A percentile compares a stretch with the other conserved stretches of the same genome.
These are phyloP conservation scores for Podospora appendiculata DNA, from an alignment of 495 filamentous ascomycete species.

Conservation along the genomic window DNA sequence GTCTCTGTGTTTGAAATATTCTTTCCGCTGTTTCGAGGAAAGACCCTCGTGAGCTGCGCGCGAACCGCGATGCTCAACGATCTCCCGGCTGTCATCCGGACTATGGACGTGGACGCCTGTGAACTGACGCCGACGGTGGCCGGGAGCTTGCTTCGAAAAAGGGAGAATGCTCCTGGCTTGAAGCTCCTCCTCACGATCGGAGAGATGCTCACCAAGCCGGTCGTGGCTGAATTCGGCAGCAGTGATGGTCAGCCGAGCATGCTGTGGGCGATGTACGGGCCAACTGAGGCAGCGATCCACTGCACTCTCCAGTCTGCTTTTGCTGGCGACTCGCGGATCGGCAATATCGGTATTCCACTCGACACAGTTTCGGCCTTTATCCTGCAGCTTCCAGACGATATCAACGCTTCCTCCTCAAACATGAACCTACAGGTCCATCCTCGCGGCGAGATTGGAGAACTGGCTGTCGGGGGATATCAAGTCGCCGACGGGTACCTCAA, in stretches of 20 bases:
- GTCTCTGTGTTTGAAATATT: conserved; percentile 87
- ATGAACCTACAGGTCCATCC: conserved; percentile 46
- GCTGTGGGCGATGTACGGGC: conserved; percentile 81
- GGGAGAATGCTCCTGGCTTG: conserved; percentile 53
- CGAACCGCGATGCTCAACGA: conserved; percentile 60
- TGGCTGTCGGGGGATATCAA: conserved; percentile 73
- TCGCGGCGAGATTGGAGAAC: conserved; percentile 64
- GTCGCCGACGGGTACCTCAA: conserved; percentile 80
- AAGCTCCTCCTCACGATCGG: conserved; percentile 70
- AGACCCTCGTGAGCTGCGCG: conserved; percentile 60
- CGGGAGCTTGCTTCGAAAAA: conserved; percentile 53
- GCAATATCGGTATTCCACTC: conserved; percentile 65
- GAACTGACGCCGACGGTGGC: conserved; percentile 81
- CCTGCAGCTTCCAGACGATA: conserved; percentile 30
- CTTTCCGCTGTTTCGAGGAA: conserved; percentile 65
- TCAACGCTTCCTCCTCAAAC: background rate
- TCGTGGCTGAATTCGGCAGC: conserved; percentile 67
- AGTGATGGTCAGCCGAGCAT: conserved; percentile 35
- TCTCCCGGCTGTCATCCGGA: conserved; percentile 53
- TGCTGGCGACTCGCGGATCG: conserved; percentile 34
- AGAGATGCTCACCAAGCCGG: conserved; percentile 70
- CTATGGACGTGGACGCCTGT: conserved; percentile 64
- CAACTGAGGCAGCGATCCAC: conserved; percentile 79
- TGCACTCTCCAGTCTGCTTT: conserved; percentile 37
- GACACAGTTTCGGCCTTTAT: conserved; percentile 73